Conservation (phyloP, 148 eudicot species). For the Limonium bicolor region DNA sequence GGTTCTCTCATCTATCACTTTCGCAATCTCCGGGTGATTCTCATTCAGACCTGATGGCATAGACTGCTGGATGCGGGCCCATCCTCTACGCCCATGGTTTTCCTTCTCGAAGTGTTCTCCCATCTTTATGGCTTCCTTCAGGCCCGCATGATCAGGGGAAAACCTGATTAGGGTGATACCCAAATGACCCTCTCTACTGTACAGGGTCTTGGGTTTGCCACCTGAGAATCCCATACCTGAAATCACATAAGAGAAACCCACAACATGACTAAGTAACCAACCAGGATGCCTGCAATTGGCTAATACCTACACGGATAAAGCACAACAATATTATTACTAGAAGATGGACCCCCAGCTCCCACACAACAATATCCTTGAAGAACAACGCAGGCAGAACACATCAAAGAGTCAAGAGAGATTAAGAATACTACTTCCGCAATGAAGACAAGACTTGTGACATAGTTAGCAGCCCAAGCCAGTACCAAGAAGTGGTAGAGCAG, state of each 20-base stretch:
- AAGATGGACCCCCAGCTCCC: too few relatives aligned
- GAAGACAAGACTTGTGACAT: too few relatives aligned
- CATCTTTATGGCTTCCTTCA: slow-evolving; percentile 66
- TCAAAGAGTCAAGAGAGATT: too few relatives aligned
- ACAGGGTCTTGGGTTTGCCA: slow-evolving; percentile 77
- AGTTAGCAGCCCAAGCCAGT: too few relatives aligned
- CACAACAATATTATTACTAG: too few relatives aligned
- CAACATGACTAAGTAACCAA: not conserved
- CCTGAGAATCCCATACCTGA: slow-evolving; percentile 65
- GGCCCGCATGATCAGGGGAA: slow-evolving; percentile 51
- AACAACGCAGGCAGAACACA: too few relatives aligned
- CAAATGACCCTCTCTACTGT: slow-evolving; percentile 64
- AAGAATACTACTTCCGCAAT: too few relatives aligned
- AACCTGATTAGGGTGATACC: slow-evolving; percentile 63
- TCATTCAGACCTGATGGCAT: slow-evolving; percentile 37
- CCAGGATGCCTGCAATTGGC: too few relatives aligned
- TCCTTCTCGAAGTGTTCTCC: slow-evolving; percentile 58
- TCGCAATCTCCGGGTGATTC: slow-evolving; percentile 59
- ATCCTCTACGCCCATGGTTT: slow-evolving; percentile 56
- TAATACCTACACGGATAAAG: too few relatives aligned
- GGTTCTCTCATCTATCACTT: slow-evolving; percentile 44
- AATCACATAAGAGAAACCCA: not conserved
- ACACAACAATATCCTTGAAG: too few relatives aligned
- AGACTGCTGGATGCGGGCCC: slow-evolving; percentile 51
- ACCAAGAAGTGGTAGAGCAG: too few relatives aligned